Evolutionary conservation across 148 eudicot species (phyloP), one percentile per base, ranked within the genome.

Genomic region (Chenopodium berlandieri): DNA sequence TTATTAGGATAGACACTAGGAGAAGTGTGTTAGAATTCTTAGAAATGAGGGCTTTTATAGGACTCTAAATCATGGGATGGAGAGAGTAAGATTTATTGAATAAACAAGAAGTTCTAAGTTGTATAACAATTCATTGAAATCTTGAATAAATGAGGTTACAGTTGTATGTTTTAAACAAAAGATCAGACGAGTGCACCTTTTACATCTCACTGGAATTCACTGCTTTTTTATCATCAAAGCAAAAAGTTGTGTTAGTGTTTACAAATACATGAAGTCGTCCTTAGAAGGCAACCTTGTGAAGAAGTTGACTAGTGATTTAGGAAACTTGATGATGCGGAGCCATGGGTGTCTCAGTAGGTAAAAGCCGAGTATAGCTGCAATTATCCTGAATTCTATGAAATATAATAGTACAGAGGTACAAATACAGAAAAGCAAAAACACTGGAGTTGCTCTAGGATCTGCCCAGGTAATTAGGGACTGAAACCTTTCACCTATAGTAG

Each of bases 221-320:
- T 62, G 65, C 9, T 62, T 62, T 19, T 4, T 22, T 25, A 62
- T 19, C 9, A 62, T n/a, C 20, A 62, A 20, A 30, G 19, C 16
- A 27, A 66, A 66, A 66, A 10, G 71, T 1, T 27, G 19, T 23
- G 13, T 27, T 17, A 67, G 1, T 0, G 71, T 65, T 71, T 83
- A 87, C 27, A 87, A 12, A 48, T 48, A 16, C 88, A 89, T 78
- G 74, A 76, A 77, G 72, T 89, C 89, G 4, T 84, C 78, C 46
- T 82, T 71, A 56, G 89, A 83, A 62, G 91, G 89, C 60, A 89
- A 54, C 75, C 89, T 87, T 37, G 87, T 80, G 62, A 89, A 89
- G 86, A 85, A 89, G 75, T 89, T 89, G 73, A 79, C 46, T 1
- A 86, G 89, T 50, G 81, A 69, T 0, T 80, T 72, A 3, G 89